phyloP scores from a whole-genome alignment of 2,329 filamentous ascomycete genomes.

The Calonectria leucothoes region DNA sequence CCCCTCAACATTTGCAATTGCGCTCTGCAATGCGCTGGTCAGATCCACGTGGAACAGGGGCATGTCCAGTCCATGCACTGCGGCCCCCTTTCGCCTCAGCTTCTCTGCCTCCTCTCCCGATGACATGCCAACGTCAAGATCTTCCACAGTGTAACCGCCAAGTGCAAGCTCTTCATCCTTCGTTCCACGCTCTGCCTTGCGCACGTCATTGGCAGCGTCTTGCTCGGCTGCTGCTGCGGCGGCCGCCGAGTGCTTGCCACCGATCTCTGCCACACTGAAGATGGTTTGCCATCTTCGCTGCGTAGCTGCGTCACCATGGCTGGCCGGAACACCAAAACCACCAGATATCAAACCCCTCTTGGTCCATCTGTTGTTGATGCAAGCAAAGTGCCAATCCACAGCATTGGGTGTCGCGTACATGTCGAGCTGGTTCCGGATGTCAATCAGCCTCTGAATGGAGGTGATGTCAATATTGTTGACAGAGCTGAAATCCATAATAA shows the following conservation, averaged over 20 bases:
- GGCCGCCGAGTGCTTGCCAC: constrained; percentile 77
- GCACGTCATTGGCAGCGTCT: constrained; percentile 61
- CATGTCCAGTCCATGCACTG: constrained; percentile 87
- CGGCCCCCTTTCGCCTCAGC: constrained; percentile 64
- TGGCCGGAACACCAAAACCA: constrained; percentile 86
- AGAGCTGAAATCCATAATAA: constrained; percentile 92
- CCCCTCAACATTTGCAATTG: constrained; percentile 81
- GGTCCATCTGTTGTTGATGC: constrained; percentile 90
- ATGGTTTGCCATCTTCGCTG: constrained; percentile 90
- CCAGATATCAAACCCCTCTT: constrained; percentile 89
- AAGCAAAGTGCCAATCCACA: constrained; percentile 97
- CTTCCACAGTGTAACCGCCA: constrained; percentile 11
- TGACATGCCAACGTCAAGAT: constrained; percentile 31
- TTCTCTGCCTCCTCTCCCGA: constrained; percentile 46
- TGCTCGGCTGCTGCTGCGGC: constrained; percentile 76
- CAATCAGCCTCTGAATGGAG: constrained; percentile 90
- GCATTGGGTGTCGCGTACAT: constrained; percentile 81
- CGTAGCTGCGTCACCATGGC: constrained; percentile 51
- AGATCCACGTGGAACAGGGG: constrained; percentile 96
- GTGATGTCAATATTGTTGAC: constrained; percentile 97
- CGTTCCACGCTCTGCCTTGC: constrained; percentile 45
- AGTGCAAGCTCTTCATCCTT: constrained; percentile 52
- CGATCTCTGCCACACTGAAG: constrained; percentile 90
- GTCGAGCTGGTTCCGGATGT: constrained; percentile 94
- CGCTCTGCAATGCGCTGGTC: constrained; percentile 88